A percentile compares a stretch with the other conserved stretches of the same genome.
Conservation (phyloP, 2,329 filamentous ascomycete species). For the Sporothrix pseudoabietina region DNA sequence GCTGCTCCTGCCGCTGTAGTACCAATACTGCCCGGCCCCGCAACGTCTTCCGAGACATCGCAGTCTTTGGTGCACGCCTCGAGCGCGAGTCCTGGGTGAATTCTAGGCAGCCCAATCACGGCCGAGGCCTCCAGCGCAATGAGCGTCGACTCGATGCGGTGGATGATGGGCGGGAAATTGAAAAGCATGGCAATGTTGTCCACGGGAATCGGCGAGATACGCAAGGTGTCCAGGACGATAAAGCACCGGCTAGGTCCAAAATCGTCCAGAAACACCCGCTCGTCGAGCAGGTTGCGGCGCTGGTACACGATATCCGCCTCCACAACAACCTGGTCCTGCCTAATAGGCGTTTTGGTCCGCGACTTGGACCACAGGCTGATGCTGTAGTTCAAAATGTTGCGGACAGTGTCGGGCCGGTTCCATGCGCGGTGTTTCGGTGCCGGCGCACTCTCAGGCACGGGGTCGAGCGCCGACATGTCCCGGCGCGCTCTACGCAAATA, state of each 20-base stretch:
- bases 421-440: conserved; percentile 50
- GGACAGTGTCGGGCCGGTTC: conserved; percentile 41
- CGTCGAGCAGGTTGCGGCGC: conserved; percentile 81
- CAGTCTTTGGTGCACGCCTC: conserved; percentile 93
- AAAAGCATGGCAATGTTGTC: conserved; percentile 72
- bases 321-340: conserved; percentile 77
- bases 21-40: too few relatives aligned
- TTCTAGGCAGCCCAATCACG: conserved; percentile 59
- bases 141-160: conserved; percentile 78
- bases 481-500: conserved; percentile 56
- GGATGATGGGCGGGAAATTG: conserved; percentile 79
- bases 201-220: conserved; percentile 71
- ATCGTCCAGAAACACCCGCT: conserved; percentile 54
- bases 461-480: conserved; percentile 64
- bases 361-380: conserved; percentile 71
- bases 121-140: conserved; percentile 76
- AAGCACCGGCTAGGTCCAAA: conserved; percentile 55
- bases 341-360: conserved; percentile 55
- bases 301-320: conserved; percentile 72
- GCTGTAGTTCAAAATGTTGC: conserved; percentile 80
- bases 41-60: conserved; percentile 72
- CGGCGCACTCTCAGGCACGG: conserved; percentile 60
- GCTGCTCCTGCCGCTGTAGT: conserved; percentile 46
- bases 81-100: conserved; percentile 71
- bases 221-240: conserved; percentile 75